Percentiles rank a stretch among this genome's conserved stretches.
Evolutionary conservation across 2,329 filamentous ascomycete genomes (phyloP).

Genomic region (Orbilia javanica): DNA sequence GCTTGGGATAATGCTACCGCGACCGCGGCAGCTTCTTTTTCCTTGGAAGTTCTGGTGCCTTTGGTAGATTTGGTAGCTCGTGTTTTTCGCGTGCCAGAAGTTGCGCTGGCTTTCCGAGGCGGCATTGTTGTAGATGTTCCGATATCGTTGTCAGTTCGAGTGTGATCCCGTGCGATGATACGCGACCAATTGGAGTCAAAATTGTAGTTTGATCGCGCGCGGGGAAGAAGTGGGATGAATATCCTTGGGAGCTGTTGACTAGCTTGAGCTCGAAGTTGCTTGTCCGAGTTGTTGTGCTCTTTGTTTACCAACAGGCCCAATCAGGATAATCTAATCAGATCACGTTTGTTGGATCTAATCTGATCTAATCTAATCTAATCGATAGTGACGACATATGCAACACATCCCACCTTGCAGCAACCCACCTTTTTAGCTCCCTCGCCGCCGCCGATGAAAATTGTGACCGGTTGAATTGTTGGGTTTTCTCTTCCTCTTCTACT

Average conservation of each 20-base stretch:
- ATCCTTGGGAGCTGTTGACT: slow-evolving; percentile 17
- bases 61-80: slow-evolving; percentile 47
- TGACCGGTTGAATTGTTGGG: slow-evolving; percentile 22
- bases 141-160: background rate
- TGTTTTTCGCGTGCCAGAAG: slow-evolving; percentile 43
- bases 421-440: slow-evolving; percentile 37
- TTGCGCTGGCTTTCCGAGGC: slow-evolving; percentile 41
- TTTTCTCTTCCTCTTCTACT: slow-evolving; percentile 6
- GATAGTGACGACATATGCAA: slow-evolving; percentile 49
- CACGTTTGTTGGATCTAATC: background rate
- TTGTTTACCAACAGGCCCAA: slow-evolving; percentile 48
- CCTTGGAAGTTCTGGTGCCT: slow-evolving; percentile 53
- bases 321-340: slow-evolving; percentile 13
- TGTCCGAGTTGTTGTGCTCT: slow-evolving; percentile 49
- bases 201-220: background rate
- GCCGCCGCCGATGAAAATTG: slow-evolving; percentile 28
- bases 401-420: slow-evolving; percentile 57
- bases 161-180: background rate
- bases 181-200: background rate
- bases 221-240: slow-evolving; percentile 37
- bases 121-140: slow-evolving; percentile 33
- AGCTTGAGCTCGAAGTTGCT: slow-evolving; percentile 31
- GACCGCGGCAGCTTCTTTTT: slow-evolving; percentile 35
- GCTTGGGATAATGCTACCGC: slow-evolving; percentile 38
- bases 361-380: slow-evolving; percentile 57